Evolutionary conservation across 345 rosid genomes (phyloP).

Genomic region (Eucalyptus sp.): DNA sequence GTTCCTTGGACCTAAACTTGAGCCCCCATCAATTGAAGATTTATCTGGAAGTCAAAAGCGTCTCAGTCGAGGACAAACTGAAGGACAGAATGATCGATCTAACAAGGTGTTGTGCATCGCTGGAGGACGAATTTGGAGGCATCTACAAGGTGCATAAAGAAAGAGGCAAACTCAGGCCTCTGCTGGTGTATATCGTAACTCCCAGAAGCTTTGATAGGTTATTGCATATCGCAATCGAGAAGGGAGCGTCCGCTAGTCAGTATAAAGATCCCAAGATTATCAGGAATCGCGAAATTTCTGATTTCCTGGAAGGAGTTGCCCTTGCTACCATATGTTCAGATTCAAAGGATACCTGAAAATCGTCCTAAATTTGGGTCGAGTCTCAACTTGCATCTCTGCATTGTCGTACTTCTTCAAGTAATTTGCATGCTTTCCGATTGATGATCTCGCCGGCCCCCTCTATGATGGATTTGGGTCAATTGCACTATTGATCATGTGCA

Average conservation of each 20-base stretch:
- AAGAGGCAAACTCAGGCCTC: slow-evolving; percentile 16
- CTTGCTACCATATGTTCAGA: slow-evolving; percentile 3
- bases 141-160: slow-evolving; percentile 25
- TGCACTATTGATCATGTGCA: neutral
- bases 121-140: slow-evolving; percentile 29
- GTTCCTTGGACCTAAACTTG: slow-evolving; percentile 9
- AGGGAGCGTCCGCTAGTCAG: slow-evolving; percentile 37
- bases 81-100: slow-evolving; percentile 1
- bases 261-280: slow-evolving; percentile 41
- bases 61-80: neutral
- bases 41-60: slow-evolving; percentile 12
- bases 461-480: neutral
- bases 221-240: slow-evolving; percentile 7
- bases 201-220: slow-evolving; percentile 29
- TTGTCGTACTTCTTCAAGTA: neutral
- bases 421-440: neutral
- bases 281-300: slow-evolving; percentile 13
- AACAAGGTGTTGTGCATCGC: slow-evolving; percentile 4
- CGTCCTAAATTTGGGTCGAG: neutral
- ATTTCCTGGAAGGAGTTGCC: slow-evolving; percentile 20
- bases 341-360: neutral
- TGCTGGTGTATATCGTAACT: slow-evolving; percentile 12
- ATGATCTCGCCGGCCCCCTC: neutral
- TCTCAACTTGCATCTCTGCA: neutral
- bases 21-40: slow-evolving; percentile 21